Evolutionary conservation across 805 yeast species (phyloP), one percentile per base, ranked within the genome.

Genomic region (Barnettozyma populi): DNA sequence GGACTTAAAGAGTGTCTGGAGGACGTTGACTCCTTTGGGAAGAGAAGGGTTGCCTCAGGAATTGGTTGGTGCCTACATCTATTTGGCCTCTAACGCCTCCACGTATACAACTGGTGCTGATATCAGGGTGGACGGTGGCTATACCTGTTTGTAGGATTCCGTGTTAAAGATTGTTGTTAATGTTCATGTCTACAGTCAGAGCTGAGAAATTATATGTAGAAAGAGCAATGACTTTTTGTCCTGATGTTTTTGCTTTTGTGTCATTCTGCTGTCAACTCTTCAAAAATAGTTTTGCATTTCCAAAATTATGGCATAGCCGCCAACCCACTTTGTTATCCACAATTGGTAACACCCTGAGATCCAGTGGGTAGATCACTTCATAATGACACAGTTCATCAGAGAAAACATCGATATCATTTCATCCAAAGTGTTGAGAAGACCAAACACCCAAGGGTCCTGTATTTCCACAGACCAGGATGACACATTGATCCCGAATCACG

Each of bases 41-140:
- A 79, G 95, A 65, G 82, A 84, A 61, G 95, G 83, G 25, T 63
- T 71, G 36, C 86, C 92, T 14, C 72, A 76, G 54, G 96, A 87
- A 63, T 71, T 87, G 51, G 81, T 78, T 19, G 96, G 95, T 52
- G 92, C 90, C 16, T 86, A 83, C 66, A 64, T 87, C 40, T 88
- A 82, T 68, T 69, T 87, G 52, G 95, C 90, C 6, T 81, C 89
- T 36, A 84, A 85, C 61, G 95, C 95, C 10, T 76, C 90, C 35
- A 77, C 86, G 14, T 88, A 74, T 67, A 79, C 90, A 42, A 84
- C 92, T 6, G 96, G 95, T 44, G 63, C 86, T 19, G 95, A 88
- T 63, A 66, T 88, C 38, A 68, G 72, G 29, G 88, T 87, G 46
- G 96, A 88, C 61, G 96, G 96, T 59, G 96, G 94, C 43, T 83